Conservation (phyloP, 257 asterid species). For the Solanum tarapatanum region DNA sequence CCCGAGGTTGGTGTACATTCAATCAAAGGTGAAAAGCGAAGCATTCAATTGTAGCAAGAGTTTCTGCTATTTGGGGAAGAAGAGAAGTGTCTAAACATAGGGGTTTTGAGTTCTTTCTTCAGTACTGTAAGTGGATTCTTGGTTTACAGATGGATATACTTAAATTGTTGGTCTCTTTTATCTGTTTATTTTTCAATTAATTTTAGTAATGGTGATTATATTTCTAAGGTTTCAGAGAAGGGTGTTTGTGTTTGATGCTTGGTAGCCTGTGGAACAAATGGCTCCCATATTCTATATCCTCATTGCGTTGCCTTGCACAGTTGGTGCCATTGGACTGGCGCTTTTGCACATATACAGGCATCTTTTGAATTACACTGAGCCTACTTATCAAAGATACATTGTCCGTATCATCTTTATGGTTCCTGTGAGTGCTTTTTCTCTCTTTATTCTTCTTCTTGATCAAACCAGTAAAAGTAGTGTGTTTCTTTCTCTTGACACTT, state of each 20-base stretch:
- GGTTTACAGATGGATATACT: not conserved
- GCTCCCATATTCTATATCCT: conserved; percentile 66
- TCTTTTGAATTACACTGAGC: conserved; percentile 91
- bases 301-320: conserved; percentile 84
- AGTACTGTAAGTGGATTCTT: not conserved
- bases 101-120: not conserved
- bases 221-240: not conserved
- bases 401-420: conserved; percentile 98
- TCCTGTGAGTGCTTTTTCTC: conserved; percentile 54
- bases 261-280: conserved; percentile 25
- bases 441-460: not conserved
- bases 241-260: not conserved
- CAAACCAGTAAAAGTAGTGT: not conserved
- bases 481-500: not conserved
- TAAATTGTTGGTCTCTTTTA: not conserved
- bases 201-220: not conserved
- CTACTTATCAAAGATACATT: conserved; percentile 83
- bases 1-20: not conserved
- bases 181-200: not conserved
- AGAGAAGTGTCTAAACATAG: not conserved
- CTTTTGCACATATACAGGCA: conserved; percentile 72
- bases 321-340: conserved; percentile 73
- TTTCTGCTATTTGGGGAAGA: not conserved
- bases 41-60: not conserved
- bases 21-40: not conserved